These are phyloP conservation scores for Anthostomella pinea DNA, from an alignment of 2,329 filamentous ascomycete genomes.

Conservation along the genomic window DNA sequence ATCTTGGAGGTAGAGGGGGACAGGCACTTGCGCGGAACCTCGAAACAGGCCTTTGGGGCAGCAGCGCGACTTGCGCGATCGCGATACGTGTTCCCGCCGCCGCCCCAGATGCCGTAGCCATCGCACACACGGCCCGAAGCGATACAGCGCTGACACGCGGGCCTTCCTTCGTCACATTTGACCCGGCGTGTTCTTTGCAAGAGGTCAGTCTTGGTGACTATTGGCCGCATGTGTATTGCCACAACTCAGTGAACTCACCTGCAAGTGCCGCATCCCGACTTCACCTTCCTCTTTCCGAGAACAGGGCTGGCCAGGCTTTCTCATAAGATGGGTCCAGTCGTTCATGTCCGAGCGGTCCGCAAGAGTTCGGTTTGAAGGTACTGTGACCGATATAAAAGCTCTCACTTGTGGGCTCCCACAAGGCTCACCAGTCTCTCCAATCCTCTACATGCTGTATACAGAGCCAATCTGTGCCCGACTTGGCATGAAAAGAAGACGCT, in stretches of 20 bases:
- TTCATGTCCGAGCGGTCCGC: no score
- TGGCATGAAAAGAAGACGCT: no score
- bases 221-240: background rate
- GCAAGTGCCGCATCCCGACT: constrained; percentile 31
- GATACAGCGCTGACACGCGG: constrained; percentile 25
- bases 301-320: no score
- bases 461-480: no score
- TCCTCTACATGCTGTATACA: no score
- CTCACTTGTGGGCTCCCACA: no score
- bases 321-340: no score
- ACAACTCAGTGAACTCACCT: constrained; percentile 20
- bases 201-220: constrained; percentile 2
- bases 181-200: constrained; percentile 23
- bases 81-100: constrained; percentile 16
- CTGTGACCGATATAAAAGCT: no score
- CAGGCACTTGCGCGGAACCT: constrained; percentile 5
- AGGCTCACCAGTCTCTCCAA: no score
- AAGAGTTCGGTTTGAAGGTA: no score
- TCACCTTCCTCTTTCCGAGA: no score
- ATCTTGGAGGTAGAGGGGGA: constrained; percentile 7
- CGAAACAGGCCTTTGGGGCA: constrained; percentile 11
- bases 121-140: constrained; percentile 30
- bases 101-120: constrained; percentile 31
- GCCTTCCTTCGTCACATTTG: constrained; percentile 31
- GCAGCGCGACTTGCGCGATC: constrained; percentile 27